Evolutionary conservation across 148 eudicot genomes (phyloP).

Genomic region (Vaccinium myrtillus): DNA sequence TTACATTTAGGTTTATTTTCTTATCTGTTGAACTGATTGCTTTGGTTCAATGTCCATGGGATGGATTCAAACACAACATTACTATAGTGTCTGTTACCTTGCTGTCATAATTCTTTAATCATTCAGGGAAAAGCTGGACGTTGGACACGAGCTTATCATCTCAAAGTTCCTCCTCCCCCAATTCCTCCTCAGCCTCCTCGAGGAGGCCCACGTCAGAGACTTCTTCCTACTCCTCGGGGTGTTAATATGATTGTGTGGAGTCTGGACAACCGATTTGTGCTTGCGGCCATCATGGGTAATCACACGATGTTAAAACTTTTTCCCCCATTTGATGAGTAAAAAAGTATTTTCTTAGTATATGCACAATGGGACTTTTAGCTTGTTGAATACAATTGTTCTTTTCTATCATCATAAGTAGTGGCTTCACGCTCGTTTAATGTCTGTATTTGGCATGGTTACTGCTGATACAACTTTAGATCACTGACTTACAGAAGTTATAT

Average conservation of each 20-base stretch:
- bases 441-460: background rate
- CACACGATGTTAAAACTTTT: slow-evolving; percentile 10
- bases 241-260: slow-evolving; percentile 99
- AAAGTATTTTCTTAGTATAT: background rate
- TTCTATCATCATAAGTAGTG: background rate
- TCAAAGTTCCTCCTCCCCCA: slow-evolving; percentile 98
- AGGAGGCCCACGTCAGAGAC: slow-evolving; percentile 96
- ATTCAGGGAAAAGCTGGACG: slow-evolving; percentile 79
- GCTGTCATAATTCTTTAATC: slow-evolving; percentile 11
- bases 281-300: slow-evolving; percentile 99
- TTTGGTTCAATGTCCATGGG: background rate
- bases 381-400: background rate
- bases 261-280: slow-evolving; percentile 96
- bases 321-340: background rate
- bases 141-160: slow-evolving; percentile 90
- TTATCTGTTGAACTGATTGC: background rate
- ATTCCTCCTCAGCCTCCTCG: slow-evolving; percentile 92
- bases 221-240: slow-evolving; percentile 97
- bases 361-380: background rate
- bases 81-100: background rate
- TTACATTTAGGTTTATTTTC: background rate
- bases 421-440: background rate
- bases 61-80: background rate
- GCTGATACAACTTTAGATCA: background rate
- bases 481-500: background rate